Conservation (phyloP, 768 basidiomycete species). For the Terana coerulea region DNA sequence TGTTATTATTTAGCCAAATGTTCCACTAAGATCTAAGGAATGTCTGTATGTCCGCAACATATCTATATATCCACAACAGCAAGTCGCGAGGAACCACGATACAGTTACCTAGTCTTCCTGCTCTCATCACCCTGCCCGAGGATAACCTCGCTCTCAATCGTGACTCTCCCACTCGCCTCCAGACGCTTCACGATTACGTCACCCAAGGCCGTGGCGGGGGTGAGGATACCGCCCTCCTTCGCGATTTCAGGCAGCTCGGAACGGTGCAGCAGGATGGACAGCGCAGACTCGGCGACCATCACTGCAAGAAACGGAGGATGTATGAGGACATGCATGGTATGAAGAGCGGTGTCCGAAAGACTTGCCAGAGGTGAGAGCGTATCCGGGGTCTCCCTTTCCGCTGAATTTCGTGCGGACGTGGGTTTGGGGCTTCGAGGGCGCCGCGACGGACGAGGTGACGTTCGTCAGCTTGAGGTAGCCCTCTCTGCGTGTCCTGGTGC, state of each 20-base stretch:
- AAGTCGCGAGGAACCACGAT: no score
- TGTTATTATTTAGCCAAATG: no score
- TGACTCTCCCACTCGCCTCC: slow-evolving; percentile 50
- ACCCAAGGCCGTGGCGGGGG: slow-evolving; percentile 80
- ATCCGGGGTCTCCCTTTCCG: slow-evolving; percentile 77
- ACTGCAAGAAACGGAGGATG: slow-evolving; percentile 34
- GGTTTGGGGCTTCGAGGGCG: slow-evolving; percentile 32
- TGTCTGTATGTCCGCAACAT: no score
- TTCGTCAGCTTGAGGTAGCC: slow-evolving; percentile 67
- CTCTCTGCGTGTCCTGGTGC: slow-evolving; percentile 46
- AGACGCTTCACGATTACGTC: slow-evolving; percentile 69
- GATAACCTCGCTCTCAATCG: slow-evolving; percentile 51
- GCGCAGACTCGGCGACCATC: slow-evolving; percentile 76
- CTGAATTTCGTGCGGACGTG: slow-evolving; percentile 59
- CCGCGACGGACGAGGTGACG: slow-evolving; percentile 57
- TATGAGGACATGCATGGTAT: slow-evolving; percentile 6
- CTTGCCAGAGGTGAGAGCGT: slow-evolving; percentile 51
- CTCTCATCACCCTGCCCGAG: not conserved
- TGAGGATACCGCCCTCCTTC: slow-evolving; percentile 72
- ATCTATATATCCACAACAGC: no score
- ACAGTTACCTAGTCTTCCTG: slow-evolving; percentile 4
- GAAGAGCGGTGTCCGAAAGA: slow-evolving; percentile 4
- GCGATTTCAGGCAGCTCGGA: slow-evolving; percentile 53
- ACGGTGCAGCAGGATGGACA: slow-evolving; percentile 60
- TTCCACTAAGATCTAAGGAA: no score